A percentile compares a stretch with the other conserved stretches of the same genome.
phyloP scores from a whole-genome alignment of 306 rosid genomes.

The Vicia villosa region DNA sequence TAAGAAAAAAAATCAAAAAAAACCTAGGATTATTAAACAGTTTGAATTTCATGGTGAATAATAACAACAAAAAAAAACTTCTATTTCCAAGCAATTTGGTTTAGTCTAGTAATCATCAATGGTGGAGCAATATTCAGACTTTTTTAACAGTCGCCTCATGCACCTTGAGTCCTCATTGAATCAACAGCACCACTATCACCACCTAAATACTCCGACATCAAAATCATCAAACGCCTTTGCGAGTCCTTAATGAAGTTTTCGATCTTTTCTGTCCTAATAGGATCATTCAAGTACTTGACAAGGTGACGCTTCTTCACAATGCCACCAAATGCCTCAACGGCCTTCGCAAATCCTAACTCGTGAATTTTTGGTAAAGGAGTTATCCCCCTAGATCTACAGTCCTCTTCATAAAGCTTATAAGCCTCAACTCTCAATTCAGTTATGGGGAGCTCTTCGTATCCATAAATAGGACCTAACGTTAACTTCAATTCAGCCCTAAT shows the following conservation, averaged over 20 bases:
- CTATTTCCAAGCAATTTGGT: too few relatives aligned
- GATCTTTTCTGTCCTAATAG: not conserved
- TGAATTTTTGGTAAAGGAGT: not conserved
- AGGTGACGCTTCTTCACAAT: not conserved
- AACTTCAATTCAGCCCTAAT: not conserved
- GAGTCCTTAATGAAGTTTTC: too few relatives aligned
- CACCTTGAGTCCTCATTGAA: too few relatives aligned
- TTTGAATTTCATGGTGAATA: too few relatives aligned
- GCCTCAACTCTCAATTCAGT: not conserved
- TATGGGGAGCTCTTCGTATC: not conserved
- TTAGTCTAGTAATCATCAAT: too few relatives aligned
- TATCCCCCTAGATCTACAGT: not conserved
- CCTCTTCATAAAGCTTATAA: not conserved
- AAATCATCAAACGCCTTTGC: too few relatives aligned
- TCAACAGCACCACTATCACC: too few relatives aligned
- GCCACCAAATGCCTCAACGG: not conserved
- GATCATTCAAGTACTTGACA: not conserved
- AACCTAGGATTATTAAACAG: too few relatives aligned
- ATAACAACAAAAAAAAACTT: too few relatives aligned
- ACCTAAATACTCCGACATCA: too few relatives aligned
- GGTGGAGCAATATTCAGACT: too few relatives aligned
- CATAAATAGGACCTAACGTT: not conserved
- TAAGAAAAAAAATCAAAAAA: too few relatives aligned
- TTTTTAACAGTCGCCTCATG: rapidly evolving
- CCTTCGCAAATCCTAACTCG: not conserved